Conservation (phyloP, 345 rosid species). For the Clausena lansium region DNA sequence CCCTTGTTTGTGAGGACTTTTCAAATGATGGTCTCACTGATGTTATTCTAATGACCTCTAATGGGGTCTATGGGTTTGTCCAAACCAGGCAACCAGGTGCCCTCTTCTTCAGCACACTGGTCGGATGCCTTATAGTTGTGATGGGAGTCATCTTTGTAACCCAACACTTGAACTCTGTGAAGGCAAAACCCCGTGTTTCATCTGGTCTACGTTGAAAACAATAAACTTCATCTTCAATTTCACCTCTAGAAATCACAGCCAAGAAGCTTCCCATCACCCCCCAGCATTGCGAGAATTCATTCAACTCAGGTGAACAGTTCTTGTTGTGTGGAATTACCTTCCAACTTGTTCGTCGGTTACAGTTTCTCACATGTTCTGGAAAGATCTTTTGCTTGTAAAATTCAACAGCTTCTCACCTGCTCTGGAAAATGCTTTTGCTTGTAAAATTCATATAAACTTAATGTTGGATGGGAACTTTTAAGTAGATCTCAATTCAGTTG, state of each 20-base stretch:
- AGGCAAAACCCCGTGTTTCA: conserved; percentile 74
- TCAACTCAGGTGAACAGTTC: conserved; percentile 2
- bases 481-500: not conserved
- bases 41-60: conserved; percentile 83
- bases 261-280: not conserved
- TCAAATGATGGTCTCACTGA: conserved; percentile 90
- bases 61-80: conserved; percentile 84
- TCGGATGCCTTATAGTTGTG: conserved; percentile 85
- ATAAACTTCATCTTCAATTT: not conserved
- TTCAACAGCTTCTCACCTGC: not conserved
- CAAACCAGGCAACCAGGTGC: conserved; percentile 99
- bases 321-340: not conserved
- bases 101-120: conserved; percentile 95
- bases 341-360: not conserved
- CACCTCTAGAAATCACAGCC: not conserved
- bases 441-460: not conserved
- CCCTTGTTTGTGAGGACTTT: conserved; percentile 79
- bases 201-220: conserved; percentile 42
- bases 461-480: not conserved
- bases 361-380: not conserved
- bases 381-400: conserved; percentile 3
- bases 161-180: conserved; percentile 78
- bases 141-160: conserved; percentile 91
- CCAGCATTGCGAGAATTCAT: conserved; percentile 3
- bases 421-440: not conserved